Percentiles rank a stretch among this genome's conserved stretches.
These are phyloP conservation scores for Gomphus sp. DNA, from an alignment of 1,284 basidiomycete genomes.

Conservation along the genomic window DNA sequence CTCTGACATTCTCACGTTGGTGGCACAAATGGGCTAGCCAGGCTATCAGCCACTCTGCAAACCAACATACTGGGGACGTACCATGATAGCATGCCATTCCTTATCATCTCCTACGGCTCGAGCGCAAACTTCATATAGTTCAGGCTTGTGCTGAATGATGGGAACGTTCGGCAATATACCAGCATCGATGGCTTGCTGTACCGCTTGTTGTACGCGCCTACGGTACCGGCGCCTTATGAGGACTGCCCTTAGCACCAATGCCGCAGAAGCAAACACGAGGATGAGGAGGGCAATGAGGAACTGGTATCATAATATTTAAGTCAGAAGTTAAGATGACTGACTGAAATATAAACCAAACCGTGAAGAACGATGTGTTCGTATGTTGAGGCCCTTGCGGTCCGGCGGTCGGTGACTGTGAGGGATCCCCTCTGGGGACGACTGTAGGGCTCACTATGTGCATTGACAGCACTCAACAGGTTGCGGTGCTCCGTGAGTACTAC, in stretches of 20 bases:
- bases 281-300: conserved; percentile 9
- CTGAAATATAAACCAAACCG: not conserved
- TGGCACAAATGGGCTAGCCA: not conserved
- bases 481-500: not conserved
- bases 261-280: conserved; percentile 5
- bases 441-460: not conserved
- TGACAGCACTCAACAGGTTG: not conserved
- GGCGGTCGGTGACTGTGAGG: not conserved
- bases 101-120: not conserved
- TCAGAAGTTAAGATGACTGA: not conserved
- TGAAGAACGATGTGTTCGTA: conserved; percentile 5
- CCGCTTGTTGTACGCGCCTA: conserved; percentile 2
- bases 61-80: not conserved
- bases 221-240: conserved; percentile 7
- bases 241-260: conserved; percentile 3
- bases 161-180: not conserved
- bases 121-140: conserved; percentile 5
- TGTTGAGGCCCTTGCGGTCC: not conserved
- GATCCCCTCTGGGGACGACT: not conserved
- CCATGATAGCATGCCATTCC: not conserved
- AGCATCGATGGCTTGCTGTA: conserved; percentile 7
- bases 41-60: not conserved
- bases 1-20: not conserved
- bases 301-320: not conserved
- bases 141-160: not conserved